Evolutionary conservation across 2,329 filamentous ascomycete genomes (phyloP).

Genomic region (Graphilbum sp.): DNA sequence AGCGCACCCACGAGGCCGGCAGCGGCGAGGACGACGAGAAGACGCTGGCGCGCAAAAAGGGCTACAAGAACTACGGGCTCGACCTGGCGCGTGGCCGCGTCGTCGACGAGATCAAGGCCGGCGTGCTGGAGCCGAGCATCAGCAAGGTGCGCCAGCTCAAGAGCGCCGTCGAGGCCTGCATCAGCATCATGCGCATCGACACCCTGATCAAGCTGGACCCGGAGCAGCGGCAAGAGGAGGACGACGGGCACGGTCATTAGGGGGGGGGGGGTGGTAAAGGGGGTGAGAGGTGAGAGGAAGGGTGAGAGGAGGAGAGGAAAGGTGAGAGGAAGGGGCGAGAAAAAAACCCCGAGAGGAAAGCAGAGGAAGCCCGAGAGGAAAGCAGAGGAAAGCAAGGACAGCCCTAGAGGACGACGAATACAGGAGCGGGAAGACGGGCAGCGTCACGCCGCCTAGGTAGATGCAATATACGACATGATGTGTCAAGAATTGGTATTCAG

Average conservation of each 20-base stretch:
- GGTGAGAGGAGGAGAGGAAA: background rate
- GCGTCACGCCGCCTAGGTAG: too few species aligned
- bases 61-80: conserved; percentile 96
- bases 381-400: background rate
- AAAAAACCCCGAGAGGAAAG: too few species aligned
- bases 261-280: background rate
- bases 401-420: too few species aligned
- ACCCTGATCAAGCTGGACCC: conserved; percentile 97
- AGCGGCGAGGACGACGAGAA: conserved; percentile 56
- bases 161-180: conserved; percentile 95
- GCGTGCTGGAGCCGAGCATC: conserved; percentile 91
- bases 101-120: conserved; percentile 83
- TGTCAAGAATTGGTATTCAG: too few species aligned
- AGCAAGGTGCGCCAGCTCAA: conserved; percentile 98
- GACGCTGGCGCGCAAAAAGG: conserved; percentile 80
- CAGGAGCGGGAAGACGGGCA: too few species aligned
- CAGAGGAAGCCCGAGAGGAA: too few species aligned
- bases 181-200: conserved; percentile 98
- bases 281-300: background rate
- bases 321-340: background rate
- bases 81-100: conserved; percentile 83
- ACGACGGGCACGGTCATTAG: conserved; percentile 79
- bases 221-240: conserved; percentile 51
- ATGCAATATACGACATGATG: too few species aligned
- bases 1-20: conserved; percentile 61